A percentile compares a stretch with the other conserved stretches of the same genome.
Evolutionary conservation across 2,329 filamentous ascomycete species (phyloP).

Genomic region (Aspergillus clavatus): DNA sequence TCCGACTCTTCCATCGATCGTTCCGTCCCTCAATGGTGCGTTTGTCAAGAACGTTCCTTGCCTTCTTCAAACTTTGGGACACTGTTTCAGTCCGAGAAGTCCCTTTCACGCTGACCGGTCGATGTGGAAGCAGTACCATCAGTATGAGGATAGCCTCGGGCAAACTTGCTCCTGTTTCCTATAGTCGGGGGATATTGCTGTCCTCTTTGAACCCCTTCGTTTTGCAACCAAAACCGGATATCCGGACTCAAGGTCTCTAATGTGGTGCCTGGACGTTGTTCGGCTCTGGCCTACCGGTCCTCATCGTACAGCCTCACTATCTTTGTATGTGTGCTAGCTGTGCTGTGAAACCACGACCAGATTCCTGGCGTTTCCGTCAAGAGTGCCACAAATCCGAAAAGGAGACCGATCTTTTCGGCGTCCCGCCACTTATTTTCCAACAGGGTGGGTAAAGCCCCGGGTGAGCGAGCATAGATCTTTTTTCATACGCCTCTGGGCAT

Average conservation of each 20-base stretch:
- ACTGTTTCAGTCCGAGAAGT: not conserved
- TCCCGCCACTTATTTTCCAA: not conserved
- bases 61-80: not conserved
- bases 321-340: not conserved
- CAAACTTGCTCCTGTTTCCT: not conserved
- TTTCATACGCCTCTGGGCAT: not conserved
- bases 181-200: not conserved
- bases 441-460: not conserved
- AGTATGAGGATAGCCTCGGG: not conserved
- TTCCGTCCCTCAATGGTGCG: no score
- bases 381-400: not conserved
- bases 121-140: not conserved
- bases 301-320: not conserved
- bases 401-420: not conserved
- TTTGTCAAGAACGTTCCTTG: no score
- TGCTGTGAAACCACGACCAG: not conserved
- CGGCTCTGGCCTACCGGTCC: not conserved
- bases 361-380: not conserved
- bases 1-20: no score
- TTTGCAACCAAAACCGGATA: not conserved
- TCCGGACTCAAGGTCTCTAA: not conserved
- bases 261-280: not conserved
- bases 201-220: not conserved
- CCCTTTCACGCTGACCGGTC: not conserved
- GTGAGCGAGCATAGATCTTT: not conserved